Conservation (phyloP, 1,284 basidiomycete genomes). For the Stygiomarasmius scandens region DNA sequence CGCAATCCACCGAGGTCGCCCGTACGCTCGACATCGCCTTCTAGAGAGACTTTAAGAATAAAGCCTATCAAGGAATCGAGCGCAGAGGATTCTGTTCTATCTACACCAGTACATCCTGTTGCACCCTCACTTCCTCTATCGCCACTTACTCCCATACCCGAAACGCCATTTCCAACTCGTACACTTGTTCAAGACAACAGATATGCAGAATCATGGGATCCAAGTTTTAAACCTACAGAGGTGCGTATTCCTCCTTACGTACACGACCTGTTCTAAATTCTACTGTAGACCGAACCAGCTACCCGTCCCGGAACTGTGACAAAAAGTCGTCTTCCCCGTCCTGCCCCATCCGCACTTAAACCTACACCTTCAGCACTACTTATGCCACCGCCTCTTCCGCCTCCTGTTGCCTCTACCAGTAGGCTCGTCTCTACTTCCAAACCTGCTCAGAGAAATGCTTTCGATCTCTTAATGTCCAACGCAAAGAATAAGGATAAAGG, state of each 20-base stretch:
- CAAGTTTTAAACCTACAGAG: neutral
- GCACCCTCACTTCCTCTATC: constrained; percentile 33
- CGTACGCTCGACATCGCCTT: constrained; percentile 35
- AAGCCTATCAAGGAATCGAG: constrained; percentile 27
- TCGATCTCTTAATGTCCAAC: neutral
- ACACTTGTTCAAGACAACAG: constrained; percentile 19
- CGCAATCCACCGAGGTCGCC: constrained; percentile 45
- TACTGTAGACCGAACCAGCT: too few relatives aligned
- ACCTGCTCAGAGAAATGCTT: neutral
- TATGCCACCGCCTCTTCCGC: constrained; percentile 8
- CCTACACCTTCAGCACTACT: neutral
- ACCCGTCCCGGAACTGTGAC: neutral
- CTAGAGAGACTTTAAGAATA: constrained; percentile 35
- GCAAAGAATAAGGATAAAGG: constrained; percentile 4
- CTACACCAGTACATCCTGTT: constrained; percentile 25
- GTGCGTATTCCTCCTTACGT: neutral
- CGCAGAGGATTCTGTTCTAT: constrained; percentile 25
- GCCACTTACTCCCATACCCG: constrained; percentile 47
- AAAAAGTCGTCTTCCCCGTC: constrained; percentile 17
- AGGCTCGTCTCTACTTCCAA: neutral
- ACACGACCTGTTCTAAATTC: too few relatives aligned
- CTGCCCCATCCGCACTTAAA: constrained; percentile 8
- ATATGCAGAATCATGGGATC: constrained; percentile 15
- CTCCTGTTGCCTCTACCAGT: constrained; percentile 5
- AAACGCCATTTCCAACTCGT: constrained; percentile 34